A percentile compares a stretch with the other conserved stretches of the same genome.
phyloP scores from a whole-genome alignment of 108 stramenopile species.

The Nitzschia sp. region DNA sequence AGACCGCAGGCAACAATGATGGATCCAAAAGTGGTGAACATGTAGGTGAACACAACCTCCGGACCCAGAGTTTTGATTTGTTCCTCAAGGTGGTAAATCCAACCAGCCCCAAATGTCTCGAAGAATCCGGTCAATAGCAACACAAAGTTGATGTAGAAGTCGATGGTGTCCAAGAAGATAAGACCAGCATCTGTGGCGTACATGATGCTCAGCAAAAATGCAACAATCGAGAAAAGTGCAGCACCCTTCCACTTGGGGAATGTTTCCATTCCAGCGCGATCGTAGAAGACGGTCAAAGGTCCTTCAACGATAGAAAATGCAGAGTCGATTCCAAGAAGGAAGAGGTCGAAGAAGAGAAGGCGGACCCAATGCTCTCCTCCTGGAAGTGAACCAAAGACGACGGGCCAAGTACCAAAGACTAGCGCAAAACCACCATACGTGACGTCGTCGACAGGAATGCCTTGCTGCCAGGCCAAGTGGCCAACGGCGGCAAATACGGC shows the following conservation, averaged over 20 bases:
- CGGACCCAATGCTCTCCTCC: conserved; percentile 59
- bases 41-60: conserved; percentile 40
- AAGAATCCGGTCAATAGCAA: conserved; percentile 60
- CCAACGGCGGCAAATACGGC: conserved; percentile 70
- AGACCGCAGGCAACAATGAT: conserved; percentile 36
- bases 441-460: conserved; percentile 23
- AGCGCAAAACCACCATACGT: conserved; percentile 40
- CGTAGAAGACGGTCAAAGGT: conserved; percentile 16
- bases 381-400: conserved; percentile 49
- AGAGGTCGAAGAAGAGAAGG: conserved; percentile 55
- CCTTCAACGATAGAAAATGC: conserved; percentile 48
- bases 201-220: conserved; percentile 26
- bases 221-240: conserved; percentile 20
- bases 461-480: conserved; percentile 40
- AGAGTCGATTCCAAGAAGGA: conserved; percentile 64
- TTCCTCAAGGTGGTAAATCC: conserved; percentile 52
- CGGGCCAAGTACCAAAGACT: conserved; percentile 66
- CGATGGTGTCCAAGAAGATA: conserved; percentile 55
- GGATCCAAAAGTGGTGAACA: conserved; percentile 48
- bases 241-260: conserved; percentile 25
- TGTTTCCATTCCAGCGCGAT: neutral
- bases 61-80: conserved; percentile 37
- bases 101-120: conserved; percentile 58
- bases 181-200: conserved; percentile 61
- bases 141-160: conserved; percentile 72